Percentiles rank a stretch among this genome's conserved stretches.
phyloP scores from a whole-genome alignment of 169 alveolate genomes.

The Eimeria zaria region DNA sequence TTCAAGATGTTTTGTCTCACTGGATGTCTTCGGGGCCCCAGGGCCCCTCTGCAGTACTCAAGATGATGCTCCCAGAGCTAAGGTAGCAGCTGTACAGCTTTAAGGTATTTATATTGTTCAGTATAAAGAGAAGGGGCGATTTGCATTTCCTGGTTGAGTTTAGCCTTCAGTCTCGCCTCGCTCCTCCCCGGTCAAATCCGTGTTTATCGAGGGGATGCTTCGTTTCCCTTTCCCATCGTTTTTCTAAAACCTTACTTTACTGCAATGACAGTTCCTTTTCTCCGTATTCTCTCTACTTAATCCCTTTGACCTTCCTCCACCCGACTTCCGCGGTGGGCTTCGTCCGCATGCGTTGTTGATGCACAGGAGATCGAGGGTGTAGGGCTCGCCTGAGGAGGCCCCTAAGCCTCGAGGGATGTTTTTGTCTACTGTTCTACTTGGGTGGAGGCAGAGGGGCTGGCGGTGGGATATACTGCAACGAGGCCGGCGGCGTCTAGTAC shows the following conservation, averaged over 20 bases:
- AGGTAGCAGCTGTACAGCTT: neutral
- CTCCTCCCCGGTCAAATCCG: neutral
- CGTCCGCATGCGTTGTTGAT: no score
- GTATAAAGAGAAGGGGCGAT: neutral
- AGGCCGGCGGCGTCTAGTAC: constrained; percentile 83
- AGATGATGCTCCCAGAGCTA: neutral
- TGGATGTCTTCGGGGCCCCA: neutral
- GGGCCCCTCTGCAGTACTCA: neutral
- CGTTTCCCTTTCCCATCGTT: neutral
- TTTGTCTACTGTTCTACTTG: constrained; percentile 14
- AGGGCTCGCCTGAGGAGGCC: neutral
- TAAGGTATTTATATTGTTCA: neutral
- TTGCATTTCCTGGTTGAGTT: neutral
- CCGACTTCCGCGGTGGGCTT: no score
- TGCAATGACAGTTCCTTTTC: neutral
- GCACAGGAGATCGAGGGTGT: neutral
- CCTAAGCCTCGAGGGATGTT: neutral
- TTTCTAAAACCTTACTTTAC: neutral
- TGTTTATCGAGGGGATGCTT: neutral
- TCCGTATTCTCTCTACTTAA: neutral
- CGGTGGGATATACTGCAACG: constrained; percentile 80
- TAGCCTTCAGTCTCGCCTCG: neutral
- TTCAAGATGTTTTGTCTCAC: neutral
- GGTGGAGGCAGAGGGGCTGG: constrained; percentile 84
- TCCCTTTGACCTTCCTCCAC: neutral